A percentile compares a stretch with the other conserved stretches of the same genome.
phyloP scores from a whole-genome alignment of 495 filamentous ascomycete species.

The Talaromyces borbonicus region DNA sequence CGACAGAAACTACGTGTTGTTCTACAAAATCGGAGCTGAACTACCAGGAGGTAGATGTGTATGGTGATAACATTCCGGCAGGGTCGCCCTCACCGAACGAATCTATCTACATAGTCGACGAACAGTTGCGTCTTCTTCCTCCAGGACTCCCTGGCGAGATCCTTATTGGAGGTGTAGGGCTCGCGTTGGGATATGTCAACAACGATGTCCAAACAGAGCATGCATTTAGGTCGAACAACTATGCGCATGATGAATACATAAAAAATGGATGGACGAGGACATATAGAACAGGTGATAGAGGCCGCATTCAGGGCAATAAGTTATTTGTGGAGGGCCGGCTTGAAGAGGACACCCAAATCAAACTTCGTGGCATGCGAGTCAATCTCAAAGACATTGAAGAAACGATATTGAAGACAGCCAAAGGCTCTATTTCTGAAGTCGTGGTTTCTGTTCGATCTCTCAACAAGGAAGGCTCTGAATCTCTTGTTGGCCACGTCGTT shows the following conservation, averaged over 20 bases:
- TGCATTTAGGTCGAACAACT: constrained; percentile 27
- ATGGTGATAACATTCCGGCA: background rate
- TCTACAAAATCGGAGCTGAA: constrained; percentile 13
- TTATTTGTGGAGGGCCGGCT: constrained; percentile 32
- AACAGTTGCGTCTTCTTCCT: constrained; percentile 23
- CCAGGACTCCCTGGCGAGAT: constrained; percentile 33
- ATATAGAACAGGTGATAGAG: constrained; percentile 34
- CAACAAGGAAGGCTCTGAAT: constrained; percentile 8
- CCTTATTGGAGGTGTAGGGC: constrained; percentile 29
- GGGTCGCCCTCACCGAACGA: constrained; percentile 31
- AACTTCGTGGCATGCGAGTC: constrained; percentile 40
- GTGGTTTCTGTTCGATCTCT: constrained; percentile 20
- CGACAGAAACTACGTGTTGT: constrained; percentile 19
- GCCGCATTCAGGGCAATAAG: constrained; percentile 15
- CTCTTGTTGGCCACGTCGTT: constrained; percentile 28
- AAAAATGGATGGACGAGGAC: constrained; percentile 11
- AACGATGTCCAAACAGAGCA: constrained; percentile 16
- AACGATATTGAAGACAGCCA: constrained; percentile 17
- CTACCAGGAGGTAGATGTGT: constrained; percentile 1
- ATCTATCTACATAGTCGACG: constrained; percentile 35
- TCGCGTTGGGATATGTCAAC: constrained; percentile 29
- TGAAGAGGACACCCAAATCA: constrained; percentile 36
- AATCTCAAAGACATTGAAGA: constrained; percentile 40
- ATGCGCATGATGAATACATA: constrained; percentile 10
- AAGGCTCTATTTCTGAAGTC: constrained; percentile 19